A percentile compares a stretch with the other conserved stretches of the same genome.
phyloP scores from a whole-genome alignment of 805 yeast genomes.

The Yarrowia hollandica region DNA sequence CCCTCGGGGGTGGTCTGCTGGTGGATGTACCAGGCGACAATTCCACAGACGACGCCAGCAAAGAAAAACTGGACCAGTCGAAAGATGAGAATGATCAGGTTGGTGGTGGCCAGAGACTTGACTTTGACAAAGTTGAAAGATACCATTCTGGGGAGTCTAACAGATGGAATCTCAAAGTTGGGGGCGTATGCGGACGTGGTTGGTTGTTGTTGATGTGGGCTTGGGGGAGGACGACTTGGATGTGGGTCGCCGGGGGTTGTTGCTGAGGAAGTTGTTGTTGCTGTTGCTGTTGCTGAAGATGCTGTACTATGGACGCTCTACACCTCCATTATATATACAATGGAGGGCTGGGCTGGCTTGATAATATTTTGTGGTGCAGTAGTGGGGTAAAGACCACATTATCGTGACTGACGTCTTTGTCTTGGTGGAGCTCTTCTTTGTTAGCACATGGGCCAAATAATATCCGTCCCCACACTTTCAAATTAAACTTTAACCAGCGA shows the following conservation, averaged over 20 bases:
- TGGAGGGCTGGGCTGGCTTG: too few species aligned
- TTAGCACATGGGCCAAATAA: too few species aligned
- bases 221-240: not conserved
- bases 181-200: constrained; percentile 7
- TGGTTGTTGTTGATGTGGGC: too few species aligned
- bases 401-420: too few species aligned
- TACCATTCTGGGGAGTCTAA: not conserved
- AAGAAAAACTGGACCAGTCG: constrained; percentile 39
- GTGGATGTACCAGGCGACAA: constrained; percentile 36
- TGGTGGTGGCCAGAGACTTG: constrained; percentile 36
- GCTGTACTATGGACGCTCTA: not conserved
- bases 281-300: not conserved
- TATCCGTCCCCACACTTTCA: too few species aligned
- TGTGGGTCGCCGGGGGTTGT: too few species aligned
- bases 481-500: too few species aligned
- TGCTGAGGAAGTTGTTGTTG: too few species aligned
- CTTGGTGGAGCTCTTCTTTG: too few species aligned
- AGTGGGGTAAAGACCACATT: too few species aligned
- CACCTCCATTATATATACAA: too few species aligned
- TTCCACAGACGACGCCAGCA: constrained; percentile 38
- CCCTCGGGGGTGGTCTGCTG: constrained; percentile 31
- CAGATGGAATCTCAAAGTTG: not conserved
- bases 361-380: not conserved
- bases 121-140: constrained; percentile 26
- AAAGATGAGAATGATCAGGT: constrained; percentile 35